Evolutionary conservation across 495 filamentous ascomycete species (phyloP).

Genomic region (Podospora pseudoanserina): DNA sequence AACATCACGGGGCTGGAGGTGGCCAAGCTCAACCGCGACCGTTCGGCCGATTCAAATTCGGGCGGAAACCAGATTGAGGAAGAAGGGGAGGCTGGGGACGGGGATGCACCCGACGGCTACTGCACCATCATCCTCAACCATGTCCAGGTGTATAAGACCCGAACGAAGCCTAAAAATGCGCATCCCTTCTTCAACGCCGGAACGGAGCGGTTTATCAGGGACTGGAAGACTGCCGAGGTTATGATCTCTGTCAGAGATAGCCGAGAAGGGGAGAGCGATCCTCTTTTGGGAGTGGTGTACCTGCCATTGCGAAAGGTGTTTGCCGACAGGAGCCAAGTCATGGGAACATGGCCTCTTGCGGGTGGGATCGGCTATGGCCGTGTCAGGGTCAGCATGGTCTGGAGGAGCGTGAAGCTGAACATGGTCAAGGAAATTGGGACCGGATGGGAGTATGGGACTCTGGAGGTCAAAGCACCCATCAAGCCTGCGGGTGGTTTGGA

Average conservation of each 20-base stretch:
- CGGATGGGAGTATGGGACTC: slow-evolving; percentile 65
- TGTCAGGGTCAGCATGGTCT: slow-evolving; percentile 62
- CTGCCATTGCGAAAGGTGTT: slow-evolving; percentile 58
- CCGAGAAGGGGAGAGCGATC: slow-evolving; percentile 61
- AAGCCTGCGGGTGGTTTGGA: slow-evolving; percentile 36
- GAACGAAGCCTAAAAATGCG: slow-evolving; percentile 71
- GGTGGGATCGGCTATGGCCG: slow-evolving; percentile 70
- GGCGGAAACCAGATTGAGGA: slow-evolving; percentile 21
- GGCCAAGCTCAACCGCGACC: slow-evolving; percentile 45
- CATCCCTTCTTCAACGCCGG: slow-evolving; percentile 78
- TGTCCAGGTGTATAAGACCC: slow-evolving; percentile 63
- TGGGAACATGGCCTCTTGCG: slow-evolving; percentile 56
- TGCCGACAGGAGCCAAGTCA: slow-evolving; percentile 54
- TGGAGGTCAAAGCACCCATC: slow-evolving; percentile 50
- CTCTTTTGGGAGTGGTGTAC: slow-evolving; percentile 64
- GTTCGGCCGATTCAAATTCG: slow-evolving; percentile 20
- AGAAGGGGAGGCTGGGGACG: slow-evolving; percentile 48
- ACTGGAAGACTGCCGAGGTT: slow-evolving; percentile 62
- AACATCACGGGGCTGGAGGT: slow-evolving; percentile 67
- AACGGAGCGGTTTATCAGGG: slow-evolving; percentile 66
- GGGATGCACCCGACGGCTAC: slow-evolving; percentile 63
- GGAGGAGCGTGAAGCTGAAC: slow-evolving; percentile 61
- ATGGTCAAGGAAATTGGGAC: slow-evolving; percentile 46
- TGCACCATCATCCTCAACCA: slow-evolving; percentile 70
- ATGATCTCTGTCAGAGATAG: slow-evolving; percentile 63